phyloP scores from a whole-genome alignment of 805 yeast species.

The Barnettozyma pratensis region DNA sequence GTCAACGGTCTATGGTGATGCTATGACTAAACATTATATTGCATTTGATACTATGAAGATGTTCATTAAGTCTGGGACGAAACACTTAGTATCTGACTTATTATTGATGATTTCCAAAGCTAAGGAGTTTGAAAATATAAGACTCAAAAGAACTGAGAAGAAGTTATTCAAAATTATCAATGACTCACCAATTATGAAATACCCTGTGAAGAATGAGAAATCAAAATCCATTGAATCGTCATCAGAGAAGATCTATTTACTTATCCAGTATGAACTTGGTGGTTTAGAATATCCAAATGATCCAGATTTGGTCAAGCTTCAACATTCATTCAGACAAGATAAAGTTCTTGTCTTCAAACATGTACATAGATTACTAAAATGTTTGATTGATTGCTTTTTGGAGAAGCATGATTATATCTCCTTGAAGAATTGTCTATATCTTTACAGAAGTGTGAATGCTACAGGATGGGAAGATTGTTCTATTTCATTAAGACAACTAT shows the following conservation, averaged over 20 bases:
- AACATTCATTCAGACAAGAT: conserved; percentile 38
- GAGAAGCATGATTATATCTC: conserved; percentile 39
- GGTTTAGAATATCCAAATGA: conserved; percentile 42
- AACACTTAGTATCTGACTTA: conserved; percentile 21
- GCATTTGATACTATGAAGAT: conserved; percentile 37
- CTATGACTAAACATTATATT: conserved; percentile 47
- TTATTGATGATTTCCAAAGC: conserved; percentile 29
- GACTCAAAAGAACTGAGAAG: conserved; percentile 40
- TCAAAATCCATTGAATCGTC: conserved; percentile 20
- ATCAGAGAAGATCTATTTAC: conserved; percentile 35
- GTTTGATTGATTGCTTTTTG: conserved; percentile 39
- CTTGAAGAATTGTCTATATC: conserved; percentile 30
- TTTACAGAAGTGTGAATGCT: conserved; percentile 37
- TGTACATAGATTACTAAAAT: conserved; percentile 36
- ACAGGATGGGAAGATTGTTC: conserved; percentile 48
- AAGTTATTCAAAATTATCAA: conserved; percentile 40
- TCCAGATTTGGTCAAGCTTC: conserved; percentile 35
- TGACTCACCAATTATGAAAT: conserved; percentile 32
- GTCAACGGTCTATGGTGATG: conserved; percentile 38
- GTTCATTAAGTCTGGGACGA: conserved; percentile 22
- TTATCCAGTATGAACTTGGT: conserved; percentile 47
- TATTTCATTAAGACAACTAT: conserved; percentile 41
- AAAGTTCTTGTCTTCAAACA: conserved; percentile 38
- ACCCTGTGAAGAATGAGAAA: conserved; percentile 30
- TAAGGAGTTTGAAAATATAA: conserved; percentile 36